phyloP scores from a whole-genome alignment of 495 filamentous ascomycete species.

The Hypoxylon cercidicola region DNA sequence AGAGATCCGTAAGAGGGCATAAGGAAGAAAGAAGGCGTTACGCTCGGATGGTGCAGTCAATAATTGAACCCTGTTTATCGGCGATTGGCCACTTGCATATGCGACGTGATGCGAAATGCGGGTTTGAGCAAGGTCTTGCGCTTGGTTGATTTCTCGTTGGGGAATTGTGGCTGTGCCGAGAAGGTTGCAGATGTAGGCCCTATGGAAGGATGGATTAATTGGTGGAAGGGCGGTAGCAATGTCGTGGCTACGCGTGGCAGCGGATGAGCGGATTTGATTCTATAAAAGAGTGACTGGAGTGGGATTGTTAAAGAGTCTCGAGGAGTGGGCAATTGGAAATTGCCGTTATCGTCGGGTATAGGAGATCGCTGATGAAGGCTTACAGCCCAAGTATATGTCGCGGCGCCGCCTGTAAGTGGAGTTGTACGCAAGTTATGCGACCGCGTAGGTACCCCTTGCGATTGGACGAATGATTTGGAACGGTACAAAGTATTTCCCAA shows the following conservation, averaged over 20 bases:
- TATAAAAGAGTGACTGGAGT: conserved; percentile 41
- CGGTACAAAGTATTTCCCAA: background rate
- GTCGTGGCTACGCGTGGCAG: background rate
- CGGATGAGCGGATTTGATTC: conserved; percentile 14
- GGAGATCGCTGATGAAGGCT: background rate
- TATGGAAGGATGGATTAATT: conserved; percentile 14
- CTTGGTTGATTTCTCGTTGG: conserved; percentile 28
- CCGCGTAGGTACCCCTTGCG: conserved; percentile 29
- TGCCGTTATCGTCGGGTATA: conserved; percentile 7
- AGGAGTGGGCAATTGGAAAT: conserved; percentile 10
- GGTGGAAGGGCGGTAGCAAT: background rate
- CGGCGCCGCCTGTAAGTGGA: background rate
- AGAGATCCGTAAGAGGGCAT: conserved; percentile 81
- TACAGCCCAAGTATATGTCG: background rate
- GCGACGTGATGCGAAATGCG: conserved; percentile 26
- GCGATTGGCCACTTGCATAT: conserved; percentile 30
- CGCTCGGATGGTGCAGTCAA: conserved; percentile 22
- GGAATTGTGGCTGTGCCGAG: conserved; percentile 35
- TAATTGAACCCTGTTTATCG: conserved; percentile 26
- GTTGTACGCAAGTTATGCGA: conserved; percentile 22
- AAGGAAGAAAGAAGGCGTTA: conserved; percentile 50
- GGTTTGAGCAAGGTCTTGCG: conserved; percentile 19
- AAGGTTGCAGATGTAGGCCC: conserved; percentile 19
- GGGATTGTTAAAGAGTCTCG: conserved; percentile 14
- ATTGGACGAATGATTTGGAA: conserved; percentile 10